phyloP scores from a whole-genome alignment of 306 rosid genomes.

The Elaeagnus macrophylla region DNA sequence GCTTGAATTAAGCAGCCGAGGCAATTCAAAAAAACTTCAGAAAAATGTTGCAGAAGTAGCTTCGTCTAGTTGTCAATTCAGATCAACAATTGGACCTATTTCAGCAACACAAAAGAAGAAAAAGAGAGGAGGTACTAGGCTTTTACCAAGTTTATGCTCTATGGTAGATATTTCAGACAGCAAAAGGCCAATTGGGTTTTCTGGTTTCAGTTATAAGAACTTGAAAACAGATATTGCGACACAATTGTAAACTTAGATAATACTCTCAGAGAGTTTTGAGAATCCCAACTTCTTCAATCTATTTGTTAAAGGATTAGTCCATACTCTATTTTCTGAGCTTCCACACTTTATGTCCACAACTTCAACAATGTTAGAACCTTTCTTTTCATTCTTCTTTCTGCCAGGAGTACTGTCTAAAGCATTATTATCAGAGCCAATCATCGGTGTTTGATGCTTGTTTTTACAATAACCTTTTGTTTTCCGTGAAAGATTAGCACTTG shows the following conservation, averaged over 20 bases:
- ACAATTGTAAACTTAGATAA: slow-evolving; percentile 47
- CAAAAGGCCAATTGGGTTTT: slow-evolving; percentile 34
- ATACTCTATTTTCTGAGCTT: slow-evolving; percentile 45
- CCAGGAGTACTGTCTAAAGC: slow-evolving; percentile 34
- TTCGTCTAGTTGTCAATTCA: slow-evolving; percentile 35
- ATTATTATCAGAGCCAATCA: slow-evolving; percentile 48
- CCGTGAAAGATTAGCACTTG: slow-evolving; percentile 31
- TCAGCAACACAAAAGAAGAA: slow-evolving; percentile 43
- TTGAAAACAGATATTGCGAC: slow-evolving; percentile 42
- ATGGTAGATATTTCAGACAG: slow-evolving; percentile 51
- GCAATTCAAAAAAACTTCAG: slow-evolving; percentile 27
- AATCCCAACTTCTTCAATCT: slow-evolving; percentile 76
- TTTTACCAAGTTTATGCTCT: slow-evolving; percentile 59
- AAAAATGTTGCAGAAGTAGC: slow-evolving; percentile 20
- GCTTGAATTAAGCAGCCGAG: slow-evolving; percentile 29
- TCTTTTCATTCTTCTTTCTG: slow-evolving; percentile 52
- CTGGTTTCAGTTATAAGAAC: slow-evolving; percentile 47
- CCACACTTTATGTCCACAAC: slow-evolving; percentile 82
- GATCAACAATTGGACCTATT: slow-evolving; percentile 24
- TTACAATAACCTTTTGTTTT: slow-evolving; percentile 42
- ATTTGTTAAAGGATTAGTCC: slow-evolving; percentile 65
- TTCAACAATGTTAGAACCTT: slow-evolving; percentile 54
- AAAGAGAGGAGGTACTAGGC: slow-evolving; percentile 34
- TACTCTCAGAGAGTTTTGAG: slow-evolving; percentile 73
- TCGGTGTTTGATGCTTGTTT: slow-evolving; percentile 54